phyloP scores from a whole-genome alignment of 1,284 basidiomycete genomes.

The Moesziomyces aphidis region DNA sequence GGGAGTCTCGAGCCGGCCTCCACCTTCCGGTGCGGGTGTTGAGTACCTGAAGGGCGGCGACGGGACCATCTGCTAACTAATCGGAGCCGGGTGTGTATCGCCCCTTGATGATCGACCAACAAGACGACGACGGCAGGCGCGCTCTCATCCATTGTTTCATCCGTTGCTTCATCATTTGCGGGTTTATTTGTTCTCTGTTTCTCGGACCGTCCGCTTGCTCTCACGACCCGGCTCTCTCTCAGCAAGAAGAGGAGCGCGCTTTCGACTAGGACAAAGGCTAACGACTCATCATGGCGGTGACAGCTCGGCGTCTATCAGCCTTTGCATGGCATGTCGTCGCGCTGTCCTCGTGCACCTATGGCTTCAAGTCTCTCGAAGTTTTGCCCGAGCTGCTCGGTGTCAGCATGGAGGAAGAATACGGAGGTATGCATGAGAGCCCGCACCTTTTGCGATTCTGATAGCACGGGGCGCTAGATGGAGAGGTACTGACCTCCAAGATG shows the following conservation, averaged over 20 bases:
- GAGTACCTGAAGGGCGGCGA: no score
- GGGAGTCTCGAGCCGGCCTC: not conserved
- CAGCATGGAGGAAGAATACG: constrained; percentile 25
- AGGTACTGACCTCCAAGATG: not conserved
- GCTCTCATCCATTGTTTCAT: not conserved
- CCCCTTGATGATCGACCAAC: not conserved
- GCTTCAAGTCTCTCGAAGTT: constrained; percentile 24
- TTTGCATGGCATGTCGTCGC: constrained; percentile 29
- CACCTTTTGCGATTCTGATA: not conserved
- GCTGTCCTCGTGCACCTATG: constrained; percentile 33
- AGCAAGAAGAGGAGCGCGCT: not conserved
- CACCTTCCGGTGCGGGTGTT: not conserved
- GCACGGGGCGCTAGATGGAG: not conserved
- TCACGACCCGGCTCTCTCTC: not conserved
- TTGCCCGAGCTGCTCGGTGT: constrained; percentile 22
- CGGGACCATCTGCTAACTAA: no score
- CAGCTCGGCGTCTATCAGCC: constrained; percentile 1
- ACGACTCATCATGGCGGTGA: constrained; percentile 8
- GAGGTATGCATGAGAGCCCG: constrained; percentile 12
- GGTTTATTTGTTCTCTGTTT: no score
- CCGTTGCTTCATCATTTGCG: not conserved
- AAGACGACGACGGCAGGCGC: not conserved
- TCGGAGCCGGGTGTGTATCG: not conserved
- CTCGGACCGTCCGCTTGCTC: not conserved
- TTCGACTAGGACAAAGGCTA: not conserved